Conservation (phyloP, 768 basidiomycete genomes). For the Leccinellum rugosiceps region DNA sequence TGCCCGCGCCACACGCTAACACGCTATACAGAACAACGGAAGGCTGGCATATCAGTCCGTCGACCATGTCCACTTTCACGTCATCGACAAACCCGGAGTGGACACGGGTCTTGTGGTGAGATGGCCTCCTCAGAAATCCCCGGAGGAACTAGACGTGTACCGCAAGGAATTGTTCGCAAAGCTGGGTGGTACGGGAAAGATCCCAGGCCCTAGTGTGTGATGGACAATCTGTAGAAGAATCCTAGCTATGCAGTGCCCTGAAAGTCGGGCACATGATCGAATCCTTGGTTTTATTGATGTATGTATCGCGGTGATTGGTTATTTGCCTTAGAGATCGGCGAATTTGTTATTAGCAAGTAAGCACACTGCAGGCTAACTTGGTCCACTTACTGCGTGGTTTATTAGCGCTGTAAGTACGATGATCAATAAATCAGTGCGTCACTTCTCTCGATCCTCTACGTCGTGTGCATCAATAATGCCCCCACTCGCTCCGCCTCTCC, state of each 20-base stretch:
- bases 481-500: conserved; percentile 11
- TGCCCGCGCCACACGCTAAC: background rate
- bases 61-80: conserved; percentile 87
- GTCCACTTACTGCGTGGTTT: too few relatives aligned
- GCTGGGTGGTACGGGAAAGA: background rate
- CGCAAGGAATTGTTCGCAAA: conserved; percentile 7
- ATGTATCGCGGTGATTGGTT: background rate
- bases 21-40: conserved; percentile 59
- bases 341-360: background rate
- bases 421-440: background rate
- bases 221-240: background rate
- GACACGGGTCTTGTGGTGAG: conserved; percentile 68
- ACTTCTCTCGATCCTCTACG: background rate
- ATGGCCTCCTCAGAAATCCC: conserved; percentile 44
- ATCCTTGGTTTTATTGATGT: background rate
- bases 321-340: background rate
- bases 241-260: background rate
- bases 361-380: too few relatives aligned
- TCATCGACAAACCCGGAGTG: conserved; percentile 83
- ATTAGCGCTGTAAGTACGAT: background rate
- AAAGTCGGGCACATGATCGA: too few relatives aligned
- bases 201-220: background rate
- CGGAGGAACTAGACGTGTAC: conserved; percentile 8
- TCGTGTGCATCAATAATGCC: conserved; percentile 5
- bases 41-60: conserved; percentile 64